Evolutionary conservation across 2,329 filamentous ascomycete genomes (phyloP), one percentile per base, ranked within the genome.

Genomic region (Pyrenophora tritici-repentis): DNA sequence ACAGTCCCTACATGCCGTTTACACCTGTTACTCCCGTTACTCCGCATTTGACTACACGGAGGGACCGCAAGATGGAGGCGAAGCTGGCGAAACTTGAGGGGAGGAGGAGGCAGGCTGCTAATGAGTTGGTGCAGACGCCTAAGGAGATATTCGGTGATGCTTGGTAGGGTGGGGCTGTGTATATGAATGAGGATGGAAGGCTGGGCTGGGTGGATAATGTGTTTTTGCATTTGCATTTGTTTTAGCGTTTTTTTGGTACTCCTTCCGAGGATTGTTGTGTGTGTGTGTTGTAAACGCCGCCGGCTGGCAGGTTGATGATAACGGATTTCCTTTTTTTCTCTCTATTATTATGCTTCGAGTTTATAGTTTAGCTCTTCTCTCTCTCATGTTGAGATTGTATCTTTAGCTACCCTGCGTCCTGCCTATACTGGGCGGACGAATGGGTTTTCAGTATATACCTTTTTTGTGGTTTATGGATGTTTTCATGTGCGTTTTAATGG

Each of bases 1-100:
- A 92, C 72, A 85, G 83, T 47, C 88, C 89, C 0, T 93, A 92
- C 62, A 89, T 92, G 77, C 89, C 89, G 0, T 89, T 86, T 68
- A 88, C 86, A 6, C 88, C 89, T 1, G 79, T 89, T 40, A 81
- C 91, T 42, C 89, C 89, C 1, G 83, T 92, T 41, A 91, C 89
- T 24, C 88, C 89, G n/a, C 84, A 83, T 16, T 75, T 93, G 39
- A 85, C 90, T 13, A 90, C 85, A 18, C 84, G 81, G 71, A 82
- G 84, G 55, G 88, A 92, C 66, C 76, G 88, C 22, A 90, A 87
- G 80, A 79, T 82, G 68, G 86, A 85, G 79, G 84, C 79, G 78
- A 84, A 81, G 68, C 73, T 85, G 67, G 83, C 50, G 84, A 14
- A n/a, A 35, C 12, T 14, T 18, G 20, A 38, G 85, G 76, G 86